These are phyloP conservation scores for Suillus cothurnatus DNA, from an alignment of 768 basidiomycete genomes.

Conservation along the genomic window DNA sequence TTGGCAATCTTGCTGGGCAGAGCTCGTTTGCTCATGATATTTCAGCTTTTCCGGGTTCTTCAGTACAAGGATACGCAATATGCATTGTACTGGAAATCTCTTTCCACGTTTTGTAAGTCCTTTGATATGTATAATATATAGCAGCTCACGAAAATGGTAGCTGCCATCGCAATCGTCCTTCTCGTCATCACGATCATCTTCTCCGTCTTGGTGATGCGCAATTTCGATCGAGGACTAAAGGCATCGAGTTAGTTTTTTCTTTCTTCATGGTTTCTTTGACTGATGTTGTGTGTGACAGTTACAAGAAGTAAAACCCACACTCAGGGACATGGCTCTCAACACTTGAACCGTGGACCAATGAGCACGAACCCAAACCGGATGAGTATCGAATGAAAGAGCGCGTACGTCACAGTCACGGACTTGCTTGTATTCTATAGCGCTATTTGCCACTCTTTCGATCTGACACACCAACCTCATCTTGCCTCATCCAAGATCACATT, in stretches of 20 bases:
- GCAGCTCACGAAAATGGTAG: conserved; percentile 39
- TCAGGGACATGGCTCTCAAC: conserved; percentile 45
- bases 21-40: conserved; percentile 11
- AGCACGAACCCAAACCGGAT: conserved; percentile 78
- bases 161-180: conserved; percentile 81
- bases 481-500: conserved; percentile 11
- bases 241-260: conserved; percentile 65
- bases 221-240: conserved; percentile 91
- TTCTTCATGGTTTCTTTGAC: conserved; percentile 4
- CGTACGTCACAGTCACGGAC: conserved; percentile 30
- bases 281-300: conserved; percentile 41
- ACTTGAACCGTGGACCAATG: conserved; percentile 55
- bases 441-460: conserved; percentile 28
- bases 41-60: conserved; percentile 74
- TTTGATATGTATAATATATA: conserved; percentile 9
- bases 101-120: conserved; percentile 81
- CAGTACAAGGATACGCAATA: conserved; percentile 56
- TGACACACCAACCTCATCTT: conserved; percentile 17
- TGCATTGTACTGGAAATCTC: conserved; percentile 70
- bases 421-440: conserved; percentile 31
- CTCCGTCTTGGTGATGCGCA: conserved; percentile 75
- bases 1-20: conserved; percentile 5
- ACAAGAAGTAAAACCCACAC: conserved; percentile 54
- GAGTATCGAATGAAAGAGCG: conserved; percentile 67
- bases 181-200: conserved; percentile 78